Base-by-base conservation (phyloP, 2,329 filamentous ascomycete genomes). In the Claviceps africana region DNA sequence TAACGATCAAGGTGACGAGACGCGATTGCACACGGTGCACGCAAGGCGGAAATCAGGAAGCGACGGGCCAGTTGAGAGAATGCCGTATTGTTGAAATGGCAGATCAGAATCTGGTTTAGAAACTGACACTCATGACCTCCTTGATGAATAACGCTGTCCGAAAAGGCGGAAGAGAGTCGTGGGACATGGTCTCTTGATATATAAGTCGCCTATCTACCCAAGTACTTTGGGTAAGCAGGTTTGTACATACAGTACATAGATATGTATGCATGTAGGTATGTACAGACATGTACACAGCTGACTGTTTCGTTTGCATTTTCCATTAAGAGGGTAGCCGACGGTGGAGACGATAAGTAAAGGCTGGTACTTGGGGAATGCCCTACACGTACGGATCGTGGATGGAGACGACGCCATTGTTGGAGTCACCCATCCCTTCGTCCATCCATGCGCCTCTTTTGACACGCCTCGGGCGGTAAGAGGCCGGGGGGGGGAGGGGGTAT, bases 301-400 rank as follows among this genome's bases (percentile, higher is more conserved):
- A n/a, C 25, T 25, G 25, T 3, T 25, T 25, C 5, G 25, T 25
- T 25, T 25, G 25, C n/a, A n/a, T 40, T 43, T 37, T n/a, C 35
- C 15, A 15, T 37, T 6, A 5, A 37, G 17, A 37, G 35, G 35
- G 17, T 15, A 6, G 15, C 15, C 4, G 35, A 37, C 4, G 53
- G 54, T 55, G 54, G 51, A 57, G 55, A 55, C n/a, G n/a, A 46
- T 22, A 52, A 47, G 35, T 37, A 37, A 3, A n/a, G 35, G 3
- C 25, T 25, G 25, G 25, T 37, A n/a, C 35, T 37, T 37, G 17
- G 7, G 35, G 35, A 6, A 37, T 37, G 35, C 5, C 17, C 22
- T 51, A 55, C 47, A 5, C 25, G 25, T 25, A 25, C 5, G 50
- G 50, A 54, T 52, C 54, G 52, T 51, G 52, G 47, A 49, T 40